Percentiles rank a stretch among this genome's conserved stretches.
These are phyloP conservation scores for Linum trigynum DNA, from an alignment of 345 rosid species.

Conservation along the genomic window DNA sequence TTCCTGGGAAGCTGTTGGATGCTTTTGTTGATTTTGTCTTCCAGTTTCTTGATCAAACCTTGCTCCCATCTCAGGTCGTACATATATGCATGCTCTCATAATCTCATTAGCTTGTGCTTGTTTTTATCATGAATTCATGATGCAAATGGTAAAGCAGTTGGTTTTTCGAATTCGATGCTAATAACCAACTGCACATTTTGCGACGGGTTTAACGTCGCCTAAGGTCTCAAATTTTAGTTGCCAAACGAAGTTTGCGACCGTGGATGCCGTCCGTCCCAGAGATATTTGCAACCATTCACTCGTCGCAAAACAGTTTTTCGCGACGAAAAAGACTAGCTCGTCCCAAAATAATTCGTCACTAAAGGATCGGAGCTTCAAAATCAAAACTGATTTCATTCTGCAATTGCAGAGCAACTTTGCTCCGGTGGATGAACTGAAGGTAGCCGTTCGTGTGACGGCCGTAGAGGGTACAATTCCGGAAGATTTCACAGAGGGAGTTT, in stretches of 20 bases:
- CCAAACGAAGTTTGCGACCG: too few species aligned
- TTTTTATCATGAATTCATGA: not conserved
- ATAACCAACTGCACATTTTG: too few species aligned
- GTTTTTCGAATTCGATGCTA: too few species aligned
- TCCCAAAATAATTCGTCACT: not conserved
- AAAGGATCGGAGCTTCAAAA: too few species aligned
- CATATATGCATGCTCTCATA: not conserved
- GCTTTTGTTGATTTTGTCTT: constrained; percentile 32
- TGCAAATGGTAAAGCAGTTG: too few species aligned
- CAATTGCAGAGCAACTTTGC: constrained; percentile 30
- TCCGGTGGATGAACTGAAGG: constrained; percentile 30
- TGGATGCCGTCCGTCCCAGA: too few species aligned
- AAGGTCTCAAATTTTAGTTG: too few species aligned
- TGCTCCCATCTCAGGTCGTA: constrained; percentile 37
- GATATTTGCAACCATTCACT: too few species aligned
- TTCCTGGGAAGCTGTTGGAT: constrained; percentile 26
- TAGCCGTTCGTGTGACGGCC: constrained; percentile 12
- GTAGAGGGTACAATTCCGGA: constrained; percentile 30
- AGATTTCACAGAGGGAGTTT: constrained; percentile 33
- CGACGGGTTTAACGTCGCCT: too few species aligned
- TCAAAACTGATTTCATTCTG: not conserved
- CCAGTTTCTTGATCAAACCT: constrained; percentile 33
- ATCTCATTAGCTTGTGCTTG: not conserved
- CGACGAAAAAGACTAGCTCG: too few species aligned
- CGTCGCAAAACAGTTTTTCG: too few species aligned